phyloP scores from a whole-genome alignment of 768 basidiomycete species.

The Termitomyces sp. region DNA sequence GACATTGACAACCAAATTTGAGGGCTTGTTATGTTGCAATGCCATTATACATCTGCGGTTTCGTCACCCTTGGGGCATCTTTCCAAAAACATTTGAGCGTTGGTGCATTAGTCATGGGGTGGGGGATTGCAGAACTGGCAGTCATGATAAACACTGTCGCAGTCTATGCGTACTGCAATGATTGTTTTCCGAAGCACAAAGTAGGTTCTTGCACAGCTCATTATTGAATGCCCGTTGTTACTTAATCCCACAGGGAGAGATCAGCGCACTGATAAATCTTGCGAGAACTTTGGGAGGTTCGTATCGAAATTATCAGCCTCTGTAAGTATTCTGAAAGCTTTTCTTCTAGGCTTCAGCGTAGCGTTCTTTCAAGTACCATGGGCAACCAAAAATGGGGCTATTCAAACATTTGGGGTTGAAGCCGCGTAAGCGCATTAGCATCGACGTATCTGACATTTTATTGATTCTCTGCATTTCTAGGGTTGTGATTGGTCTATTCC shows the following conservation, averaged over 20 bases:
- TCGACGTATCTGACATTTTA: not conserved
- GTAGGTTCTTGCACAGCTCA: constrained; percentile 13
- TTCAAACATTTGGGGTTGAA: constrained; percentile 51
- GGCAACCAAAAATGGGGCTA: constrained; percentile 45
- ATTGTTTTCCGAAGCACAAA: constrained; percentile 42
- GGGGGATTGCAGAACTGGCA: constrained; percentile 48
- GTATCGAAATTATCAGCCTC: not conserved
- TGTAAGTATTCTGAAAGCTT: not conserved
- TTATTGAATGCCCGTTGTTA: not conserved
- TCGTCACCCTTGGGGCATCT: constrained; percentile 44
- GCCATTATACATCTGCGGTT: constrained; percentile 48
- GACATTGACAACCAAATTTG: not conserved
- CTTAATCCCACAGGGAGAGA: constrained; percentile 35
- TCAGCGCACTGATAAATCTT: constrained; percentile 51
- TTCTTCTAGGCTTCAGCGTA: constrained; percentile 36
- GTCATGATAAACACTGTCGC: constrained; percentile 51
- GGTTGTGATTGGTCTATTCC: constrained; percentile 43
- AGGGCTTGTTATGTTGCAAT: constrained; percentile 51
- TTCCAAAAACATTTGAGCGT: constrained; percentile 42
- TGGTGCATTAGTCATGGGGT: constrained; percentile 51
- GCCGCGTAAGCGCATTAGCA: constrained; percentile 35
- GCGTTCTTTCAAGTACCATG: constrained; percentile 57
- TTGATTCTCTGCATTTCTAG: constrained; percentile 15
- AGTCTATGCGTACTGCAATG: constrained; percentile 47
- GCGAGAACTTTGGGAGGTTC: constrained; percentile 43